Evolutionary conservation across 768 basidiomycete species (phyloP), one percentile per base, ranked within the genome.

Genomic region (Amyloporia xantha): DNA sequence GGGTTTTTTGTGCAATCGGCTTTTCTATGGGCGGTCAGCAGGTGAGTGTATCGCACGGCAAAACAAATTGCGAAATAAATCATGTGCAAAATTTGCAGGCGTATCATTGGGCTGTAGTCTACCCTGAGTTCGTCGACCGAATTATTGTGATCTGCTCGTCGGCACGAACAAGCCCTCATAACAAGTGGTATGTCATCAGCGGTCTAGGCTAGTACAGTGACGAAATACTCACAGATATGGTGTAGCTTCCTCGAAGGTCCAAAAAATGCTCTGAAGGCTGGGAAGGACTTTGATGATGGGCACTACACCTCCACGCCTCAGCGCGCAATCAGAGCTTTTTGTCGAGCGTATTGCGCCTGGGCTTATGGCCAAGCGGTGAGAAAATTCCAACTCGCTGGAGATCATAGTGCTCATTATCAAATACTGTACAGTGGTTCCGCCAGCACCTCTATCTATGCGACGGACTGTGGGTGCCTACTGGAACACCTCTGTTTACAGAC

Each of bases 161-260:
- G 76, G 75, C 15, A 66, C 30, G 75, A 27, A 77, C 77, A 10
- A 76, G 74, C 58, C 71, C 69, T 4, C 76, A 79, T 54, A 79
- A 78, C 50, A 66, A 72, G 68, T 74, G 74, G 78, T 76, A 17
- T 24, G 35, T 38, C 7, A 1, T 36, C n/a, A 26, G 12, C 23
- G 7, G 11, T 20, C n/a, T 39, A 28, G 5, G 10, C 24, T n/a
- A n/a, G 20, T 19, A 47, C 28, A 38, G 21, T 28, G 28, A 33
- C 9, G 30, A 33, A 15, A 33, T 33, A 33, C 30, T 33, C 15
- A 15, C 11, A 10, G 15, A 21, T 44, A 10, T 4, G n/a, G 15
- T 10, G 11, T 9, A 79, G 78, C 59, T 78, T 79, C 61, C 61
- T 79, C 27, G 78, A 80, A 65, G 77, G 78, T 1, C 75, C 75